Base-by-base conservation (phyloP, 169 alveolate species). In the Plasmodium blacklocki region DNA sequence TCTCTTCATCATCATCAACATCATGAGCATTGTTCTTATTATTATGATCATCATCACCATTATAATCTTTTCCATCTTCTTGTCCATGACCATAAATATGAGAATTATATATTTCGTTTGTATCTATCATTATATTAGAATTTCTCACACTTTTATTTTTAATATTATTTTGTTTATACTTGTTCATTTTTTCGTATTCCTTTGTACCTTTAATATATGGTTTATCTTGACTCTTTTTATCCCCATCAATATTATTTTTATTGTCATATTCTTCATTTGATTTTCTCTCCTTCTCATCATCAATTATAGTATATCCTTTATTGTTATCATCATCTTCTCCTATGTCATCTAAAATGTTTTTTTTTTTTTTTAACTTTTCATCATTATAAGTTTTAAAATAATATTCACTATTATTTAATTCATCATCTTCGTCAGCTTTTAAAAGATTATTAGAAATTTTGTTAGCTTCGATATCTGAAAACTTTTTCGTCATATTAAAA, bases 351-450 rank as follows among this genome's bases (percentile, higher is more conserved):
- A 4, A 32, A 4, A 4, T 5, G 45, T 32, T 32, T 32, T 32
- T 32, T 32, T 32, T 32, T 56, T 56, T 23, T 70, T 70, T 45
- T 47, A 47, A 49, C 11, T 47, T 70, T 47, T 76, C 89, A 32
- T 32, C 45, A 47, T 66, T 59, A 70, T 78, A 78, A 14, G 49
- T 45, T 47, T 26, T 50, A 80, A 80, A 80, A 62, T 80, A 80
- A 26, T 62, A 43, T 19, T 80, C 90, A 32, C 60, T 68, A 14
- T 80, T 80, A 11, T 56, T 59, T 18, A 67, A 78, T 15, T 43
- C 26, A 56, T 80, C 90, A 19, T 80, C 90, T 26, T 43, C 26
- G 21, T 80, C 90, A 21, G 45, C 19, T 49, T 80, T 58, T 43
- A 29, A 59, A n/a, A 54, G 45, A 9, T 23, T 2, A 47, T 72